A percentile compares a stretch with the other conserved stretches of the same genome.
Evolutionary conservation across 2,329 filamentous ascomycete species (phyloP).

Genomic region (Neofusicoccum parvum): DNA sequence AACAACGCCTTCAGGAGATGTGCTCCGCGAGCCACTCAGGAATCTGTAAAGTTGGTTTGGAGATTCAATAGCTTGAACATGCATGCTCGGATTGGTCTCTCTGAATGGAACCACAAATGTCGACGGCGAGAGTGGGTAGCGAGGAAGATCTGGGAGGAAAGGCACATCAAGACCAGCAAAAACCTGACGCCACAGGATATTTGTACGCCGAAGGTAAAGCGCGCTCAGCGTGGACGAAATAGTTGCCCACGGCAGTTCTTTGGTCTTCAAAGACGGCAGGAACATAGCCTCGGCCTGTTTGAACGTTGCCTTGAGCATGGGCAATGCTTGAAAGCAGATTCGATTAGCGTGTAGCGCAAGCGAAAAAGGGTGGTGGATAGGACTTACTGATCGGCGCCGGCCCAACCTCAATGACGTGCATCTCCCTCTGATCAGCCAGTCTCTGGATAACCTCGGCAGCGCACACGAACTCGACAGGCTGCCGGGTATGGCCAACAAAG

Average conservation of each 20-base stretch:
- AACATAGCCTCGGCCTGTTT: not conserved
- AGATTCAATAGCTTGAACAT: no score
- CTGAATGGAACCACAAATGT: slow-evolving; percentile 6
- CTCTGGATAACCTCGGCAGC: not conserved
- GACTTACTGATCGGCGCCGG: not conserved
- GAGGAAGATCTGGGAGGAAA: not conserved
- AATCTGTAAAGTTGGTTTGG: no score
- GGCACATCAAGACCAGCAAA: not conserved
- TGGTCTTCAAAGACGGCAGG: not conserved
- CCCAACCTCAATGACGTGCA: not conserved
- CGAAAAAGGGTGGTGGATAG: no score
- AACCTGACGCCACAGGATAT: not conserved
- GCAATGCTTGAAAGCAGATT: not conserved
- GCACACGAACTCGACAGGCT: not conserved
- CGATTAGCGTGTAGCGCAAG: no score
- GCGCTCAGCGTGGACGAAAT: not conserved
- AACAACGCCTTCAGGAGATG: not conserved
- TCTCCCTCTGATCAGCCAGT: not conserved
- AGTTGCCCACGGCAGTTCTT: not conserved
- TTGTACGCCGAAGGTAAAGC: not conserved
- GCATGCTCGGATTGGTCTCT: not conserved
- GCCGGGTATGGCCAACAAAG: not conserved
- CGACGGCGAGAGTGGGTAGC: slow-evolving; percentile 8
- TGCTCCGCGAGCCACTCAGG: not conserved
- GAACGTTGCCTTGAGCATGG: slow-evolving; percentile 18